These are phyloP conservation scores for Lachancea nothofagi DNA, from an alignment of 805 yeast species.

Conservation along the genomic window DNA sequence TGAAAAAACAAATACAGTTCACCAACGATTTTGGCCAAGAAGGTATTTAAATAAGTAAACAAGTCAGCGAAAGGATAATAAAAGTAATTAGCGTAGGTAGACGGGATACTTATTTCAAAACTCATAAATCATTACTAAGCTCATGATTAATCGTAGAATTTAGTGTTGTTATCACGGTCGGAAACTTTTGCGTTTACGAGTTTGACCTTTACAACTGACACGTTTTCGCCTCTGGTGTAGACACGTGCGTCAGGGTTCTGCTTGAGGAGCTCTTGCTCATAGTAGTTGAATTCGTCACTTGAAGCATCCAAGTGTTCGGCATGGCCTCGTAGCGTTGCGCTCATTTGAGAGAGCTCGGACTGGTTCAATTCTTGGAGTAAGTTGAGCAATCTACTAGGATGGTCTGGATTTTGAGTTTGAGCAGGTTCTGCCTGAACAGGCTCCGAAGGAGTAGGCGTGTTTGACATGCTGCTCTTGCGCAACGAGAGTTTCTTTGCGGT, in stretches of 20 bases:
- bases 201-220: conserved; percentile 59
- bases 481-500: conserved; percentile 45
- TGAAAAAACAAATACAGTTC: conserved; percentile 76
- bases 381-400: conserved; percentile 45
- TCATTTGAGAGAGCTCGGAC: conserved; percentile 68
- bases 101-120: neutral
- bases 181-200: conserved; percentile 70
- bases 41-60: conserved; percentile 56
- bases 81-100: conserved; percentile 4
- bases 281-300: conserved; percentile 50
- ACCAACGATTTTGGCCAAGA: conserved; percentile 96
- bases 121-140: too few relatives aligned
- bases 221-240: conserved; percentile 59
- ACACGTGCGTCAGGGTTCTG: conserved; percentile 64
- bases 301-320: conserved; percentile 50
- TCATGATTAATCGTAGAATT: conserved; percentile 29
- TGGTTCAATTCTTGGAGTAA: conserved; percentile 73
- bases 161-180: conserved; percentile 60
- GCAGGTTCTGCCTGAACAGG: conserved; percentile 3
- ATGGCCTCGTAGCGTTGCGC: conserved; percentile 74
- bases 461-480: conserved; percentile 26
- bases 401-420: conserved; percentile 24
- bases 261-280: conserved; percentile 53
- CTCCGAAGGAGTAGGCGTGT: conserved; percentile 28
- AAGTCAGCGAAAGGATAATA: conserved; percentile 5